A percentile compares a stretch with the other conserved stretches of the same genome.
These are phyloP conservation scores for Remersonia thermophila DNA, from an alignment of 2,329 filamentous ascomycete genomes.

Conservation along the genomic window DNA sequence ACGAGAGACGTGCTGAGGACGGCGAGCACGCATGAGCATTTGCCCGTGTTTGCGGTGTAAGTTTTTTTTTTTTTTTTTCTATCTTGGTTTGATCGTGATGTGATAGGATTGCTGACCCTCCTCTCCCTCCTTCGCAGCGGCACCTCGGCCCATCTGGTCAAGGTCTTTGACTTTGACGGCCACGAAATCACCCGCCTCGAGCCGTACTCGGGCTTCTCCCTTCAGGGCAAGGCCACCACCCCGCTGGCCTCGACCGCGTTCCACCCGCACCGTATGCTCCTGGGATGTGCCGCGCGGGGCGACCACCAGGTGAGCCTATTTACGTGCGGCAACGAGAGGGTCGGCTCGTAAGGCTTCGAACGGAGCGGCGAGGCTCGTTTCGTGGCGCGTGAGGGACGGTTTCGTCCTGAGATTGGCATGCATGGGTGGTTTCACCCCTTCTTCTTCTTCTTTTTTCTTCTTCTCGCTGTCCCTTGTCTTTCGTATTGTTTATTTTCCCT, in stretches of 20 bases:
- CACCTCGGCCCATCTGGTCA: conserved; percentile 76
- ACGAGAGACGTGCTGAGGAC: conserved; percentile 71
- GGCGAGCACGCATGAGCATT: conserved; percentile 86
- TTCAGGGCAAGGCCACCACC: conserved; percentile 64
- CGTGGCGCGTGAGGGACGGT: too few species aligned
- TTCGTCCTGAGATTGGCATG: too few species aligned
- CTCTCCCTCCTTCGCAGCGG: conserved; percentile 45
- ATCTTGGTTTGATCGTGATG: too few species aligned
- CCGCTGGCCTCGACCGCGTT: conserved; percentile 86
- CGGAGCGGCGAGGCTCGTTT: too few species aligned
- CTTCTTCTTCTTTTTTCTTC: not conserved
- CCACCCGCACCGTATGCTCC: conserved; percentile 85
- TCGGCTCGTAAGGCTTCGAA: too few species aligned
- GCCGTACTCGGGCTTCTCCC: conserved; percentile 79
- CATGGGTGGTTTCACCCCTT: too few species aligned
- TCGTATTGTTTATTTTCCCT: too few species aligned
- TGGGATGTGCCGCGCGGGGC: conserved; percentile 75
- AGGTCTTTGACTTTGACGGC: conserved; percentile 83
- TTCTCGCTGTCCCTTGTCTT: not conserved
- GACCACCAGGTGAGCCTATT: conserved; percentile 89
- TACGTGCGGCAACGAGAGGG: conserved; percentile 45
- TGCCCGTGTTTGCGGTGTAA: conserved; percentile 89
- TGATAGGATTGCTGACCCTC: too few species aligned
- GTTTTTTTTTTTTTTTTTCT: conserved; percentile 24
- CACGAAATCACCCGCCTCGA: conserved; percentile 70